Percentiles rank a stretch among this genome's conserved stretches.
Evolutionary conservation across 73 alveolate species (phyloP).

Genomic region (Strombidium stylifer): DNA sequence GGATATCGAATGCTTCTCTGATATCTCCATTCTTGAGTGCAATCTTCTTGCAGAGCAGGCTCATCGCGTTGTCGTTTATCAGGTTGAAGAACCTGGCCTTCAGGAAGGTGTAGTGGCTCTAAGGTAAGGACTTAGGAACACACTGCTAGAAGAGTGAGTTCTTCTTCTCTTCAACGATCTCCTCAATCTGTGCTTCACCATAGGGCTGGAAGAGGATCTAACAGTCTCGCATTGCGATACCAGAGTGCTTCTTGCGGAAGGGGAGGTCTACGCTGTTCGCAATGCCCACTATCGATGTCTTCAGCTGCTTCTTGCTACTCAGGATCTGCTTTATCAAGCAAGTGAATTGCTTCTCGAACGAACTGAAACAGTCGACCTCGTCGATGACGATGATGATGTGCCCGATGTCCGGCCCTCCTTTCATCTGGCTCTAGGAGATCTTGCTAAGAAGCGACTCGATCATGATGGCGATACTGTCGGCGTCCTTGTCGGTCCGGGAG

Average conservation of each 20-base stretch:
- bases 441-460: background rate
- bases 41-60: slow-evolving; percentile 35
- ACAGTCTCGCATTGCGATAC: slow-evolving; percentile 22
- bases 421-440: slow-evolving; percentile 4
- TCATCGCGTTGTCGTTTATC: slow-evolving; percentile 40
- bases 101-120: background rate
- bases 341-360: slow-evolving; percentile 11
- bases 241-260: slow-evolving; percentile 27
- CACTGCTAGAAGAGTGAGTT: too few relatives aligned
- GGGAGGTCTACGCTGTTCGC: slow-evolving; percentile 64
- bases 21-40: slow-evolving; percentile 52
- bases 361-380: slow-evolving; percentile 46
- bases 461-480: slow-evolving; percentile 9
- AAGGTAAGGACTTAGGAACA: background rate
- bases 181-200: slow-evolving; percentile 9
- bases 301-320: slow-evolving; percentile 33
- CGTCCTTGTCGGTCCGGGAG: background rate
- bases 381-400: slow-evolving; percentile 56
- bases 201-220: slow-evolving; percentile 53
- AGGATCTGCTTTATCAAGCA: slow-evolving; percentile 23
- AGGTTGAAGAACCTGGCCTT: slow-evolving; percentile 2
- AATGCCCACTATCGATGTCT: slow-evolving; percentile 61
- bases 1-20: slow-evolving; percentile 59
- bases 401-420: too few relatives aligned
- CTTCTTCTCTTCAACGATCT: slow-evolving; percentile 27